Base-by-base conservation (phyloP, 768 basidiomycete genomes). In the Pleurotus citrinopileatus region DNA sequence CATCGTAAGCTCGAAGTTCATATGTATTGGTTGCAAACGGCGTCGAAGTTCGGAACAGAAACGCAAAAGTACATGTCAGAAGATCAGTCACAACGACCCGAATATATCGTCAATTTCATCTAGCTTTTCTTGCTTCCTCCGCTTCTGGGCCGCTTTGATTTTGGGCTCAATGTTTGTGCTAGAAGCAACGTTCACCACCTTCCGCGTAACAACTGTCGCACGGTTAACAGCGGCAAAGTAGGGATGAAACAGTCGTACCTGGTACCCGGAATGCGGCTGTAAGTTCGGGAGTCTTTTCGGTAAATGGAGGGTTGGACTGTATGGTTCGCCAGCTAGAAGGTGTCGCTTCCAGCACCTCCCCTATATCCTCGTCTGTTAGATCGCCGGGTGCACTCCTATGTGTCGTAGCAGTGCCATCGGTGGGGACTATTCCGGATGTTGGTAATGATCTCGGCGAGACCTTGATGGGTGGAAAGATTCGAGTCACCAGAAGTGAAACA, bases 71-170 rank as follows among this genome's bases (percentile, higher is more conserved):
- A n/a, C n/a, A n/a, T n/a, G n/a, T n/a, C n/a, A n/a, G n/a, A n/a
- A 44, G 25, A 6, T 7, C 10, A 6, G 9, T 38, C 38, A 46
- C 26, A 56, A 57, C 52, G 67, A 73, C 0, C 77, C 80, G 63
- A 87, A 87, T 19, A 88, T 87, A n/a, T 78, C 79, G 58, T 88
- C 86, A 32, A 88, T 88, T 61, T 86, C 86, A 58, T 88, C 77
- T 52, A 60, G 69, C 38, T 64, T 67, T 55, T 64, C 67, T 58
- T 71, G 73, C 55, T 67, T 72, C 57, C 70, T 75, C 52, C 58
- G 61, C 38, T 55, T 34, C 13, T 3, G 40, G 50, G 45, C 25
- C 45, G 13, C 15, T 9, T 36, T 19, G 34, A 9, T n/a, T 54
- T 56, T 42, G n/a, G 52, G 19, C 12, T 2, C 17, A 25, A 20